Evolutionary conservation across 768 basidiomycete genomes (phyloP).

Genomic region (Amanita exitialis): DNA sequence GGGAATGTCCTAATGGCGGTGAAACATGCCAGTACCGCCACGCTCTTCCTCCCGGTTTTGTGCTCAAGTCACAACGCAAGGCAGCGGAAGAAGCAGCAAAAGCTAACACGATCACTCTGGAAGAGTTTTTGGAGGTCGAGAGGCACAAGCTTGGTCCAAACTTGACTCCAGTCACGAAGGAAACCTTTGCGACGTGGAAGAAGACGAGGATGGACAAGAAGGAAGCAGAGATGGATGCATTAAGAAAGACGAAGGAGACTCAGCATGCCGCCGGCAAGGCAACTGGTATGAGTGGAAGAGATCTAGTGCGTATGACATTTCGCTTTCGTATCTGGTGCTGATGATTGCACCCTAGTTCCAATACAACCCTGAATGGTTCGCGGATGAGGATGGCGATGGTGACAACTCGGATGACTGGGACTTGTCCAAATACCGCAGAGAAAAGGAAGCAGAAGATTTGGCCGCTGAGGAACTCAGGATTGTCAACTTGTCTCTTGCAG

Average conservation of each 20-base stretch:
- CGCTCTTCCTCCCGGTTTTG: constrained; percentile 92
- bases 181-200: constrained; percentile 92
- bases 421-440: constrained; percentile 46
- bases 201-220: constrained; percentile 94
- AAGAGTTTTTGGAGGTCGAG: constrained; percentile 98
- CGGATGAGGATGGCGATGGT: constrained; percentile 51
- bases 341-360: constrained; percentile 53
- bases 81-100: constrained; percentile 86
- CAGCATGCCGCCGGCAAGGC: constrained; percentile 84
- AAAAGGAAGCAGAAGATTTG: constrained; percentile 52
- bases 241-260: constrained; percentile 72
- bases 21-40: constrained; percentile 90
- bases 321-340: constrained; percentile 5
- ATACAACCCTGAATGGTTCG: constrained; percentile 93
- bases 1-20: constrained; percentile 80
- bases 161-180: constrained; percentile 88
- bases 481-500: constrained; percentile 29
- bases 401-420: constrained; percentile 48
- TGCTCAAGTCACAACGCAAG: constrained; percentile 90
- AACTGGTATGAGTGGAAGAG: constrained; percentile 90
- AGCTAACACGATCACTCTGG: constrained; percentile 80
- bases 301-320: constrained; percentile 52
- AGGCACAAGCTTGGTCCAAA: constrained; percentile 89
- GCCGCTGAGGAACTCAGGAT: constrained; percentile 45
- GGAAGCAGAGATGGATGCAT: constrained; percentile 73